Conservation (phyloP, 129 eudicot species). For the Pulicaria dysenterica region DNA sequence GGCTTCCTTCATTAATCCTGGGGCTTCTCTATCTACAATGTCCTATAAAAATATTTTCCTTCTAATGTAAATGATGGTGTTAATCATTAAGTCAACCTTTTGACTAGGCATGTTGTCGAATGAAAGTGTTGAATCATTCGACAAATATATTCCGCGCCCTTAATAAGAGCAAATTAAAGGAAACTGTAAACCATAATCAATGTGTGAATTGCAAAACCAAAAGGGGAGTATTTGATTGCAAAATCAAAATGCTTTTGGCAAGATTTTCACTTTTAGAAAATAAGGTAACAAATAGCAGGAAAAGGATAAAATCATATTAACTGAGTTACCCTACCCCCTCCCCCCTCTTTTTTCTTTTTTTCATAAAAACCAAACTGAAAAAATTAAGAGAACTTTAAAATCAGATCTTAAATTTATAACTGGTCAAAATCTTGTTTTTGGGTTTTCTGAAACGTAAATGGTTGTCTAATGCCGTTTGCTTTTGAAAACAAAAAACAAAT, state of each 20-base stretch:
- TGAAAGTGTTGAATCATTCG: background rate
- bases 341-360: background rate
- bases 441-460: background rate
- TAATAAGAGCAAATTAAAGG: too few relatives aligned
- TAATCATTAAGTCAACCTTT: background rate
- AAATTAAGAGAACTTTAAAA: background rate
- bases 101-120: background rate
- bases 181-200: background rate
- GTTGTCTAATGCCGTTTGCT: background rate
- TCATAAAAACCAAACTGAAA: background rate
- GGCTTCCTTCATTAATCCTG: slow-evolving; percentile 97
- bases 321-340: background rate
- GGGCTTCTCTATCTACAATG: slow-evolving; percentile 81
- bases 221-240: background rate
- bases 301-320: too few relatives aligned
- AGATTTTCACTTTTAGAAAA: background rate
- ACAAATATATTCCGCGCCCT: background rate
- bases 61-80: background rate
- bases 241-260: too few relatives aligned
- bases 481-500: background rate
- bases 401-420: background rate
- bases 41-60: slow-evolving; percentile 45
- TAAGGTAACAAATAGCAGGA: background rate
- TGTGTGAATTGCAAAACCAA: background rate
- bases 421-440: background rate